A percentile compares a stretch with the other conserved stretches of the same genome.
These are phyloP conservation scores for Fragilariopsis cylindrus DNA, from an alignment of 108 stramenopile genomes.

Conservation along the genomic window DNA sequence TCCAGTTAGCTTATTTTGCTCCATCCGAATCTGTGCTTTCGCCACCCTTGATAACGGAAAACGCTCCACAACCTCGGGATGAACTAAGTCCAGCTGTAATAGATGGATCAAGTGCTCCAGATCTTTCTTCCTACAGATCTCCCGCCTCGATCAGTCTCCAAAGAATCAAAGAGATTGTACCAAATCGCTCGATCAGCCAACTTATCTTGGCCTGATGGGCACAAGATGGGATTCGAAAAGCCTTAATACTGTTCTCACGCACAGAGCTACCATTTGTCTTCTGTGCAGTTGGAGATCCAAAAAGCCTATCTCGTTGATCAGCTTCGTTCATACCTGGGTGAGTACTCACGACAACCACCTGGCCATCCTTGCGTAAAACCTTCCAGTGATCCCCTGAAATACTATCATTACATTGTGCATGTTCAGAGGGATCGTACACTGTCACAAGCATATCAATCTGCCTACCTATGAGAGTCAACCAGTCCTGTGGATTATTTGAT, in stretches of 20 bases:
- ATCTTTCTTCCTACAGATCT: constrained; percentile 50
- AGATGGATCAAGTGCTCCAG: constrained; percentile 63
- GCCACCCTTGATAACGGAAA: constrained; percentile 66
- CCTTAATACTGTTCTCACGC: background rate
- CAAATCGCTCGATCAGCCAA: constrained; percentile 27
- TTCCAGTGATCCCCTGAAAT: constrained; percentile 41
- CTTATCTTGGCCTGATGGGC: constrained; percentile 16
- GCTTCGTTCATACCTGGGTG: constrained; percentile 26
- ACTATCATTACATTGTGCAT: constrained; percentile 5
- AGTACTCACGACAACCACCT: constrained; percentile 34
- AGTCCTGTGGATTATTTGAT: constrained; percentile 41
- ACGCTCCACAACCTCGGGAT: constrained; percentile 54
- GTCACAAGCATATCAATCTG: constrained; percentile 56
- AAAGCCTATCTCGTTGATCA: background rate
- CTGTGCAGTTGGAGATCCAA: constrained; percentile 7
- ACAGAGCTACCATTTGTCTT: background rate
- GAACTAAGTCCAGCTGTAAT: constrained; percentile 40
- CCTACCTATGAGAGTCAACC: constrained; percentile 54
- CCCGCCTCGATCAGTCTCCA: constrained; percentile 33
- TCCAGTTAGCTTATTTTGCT: constrained; percentile 36
- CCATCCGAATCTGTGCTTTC: constrained; percentile 55
- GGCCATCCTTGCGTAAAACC: constrained; percentile 37
- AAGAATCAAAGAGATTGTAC: constrained; percentile 58
- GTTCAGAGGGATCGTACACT: constrained; percentile 16
- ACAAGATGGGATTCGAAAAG: constrained; percentile 9